Base-by-base conservation (phyloP, 2,329 filamentous ascomycete species). In the Colletotrichum lini region DNA sequence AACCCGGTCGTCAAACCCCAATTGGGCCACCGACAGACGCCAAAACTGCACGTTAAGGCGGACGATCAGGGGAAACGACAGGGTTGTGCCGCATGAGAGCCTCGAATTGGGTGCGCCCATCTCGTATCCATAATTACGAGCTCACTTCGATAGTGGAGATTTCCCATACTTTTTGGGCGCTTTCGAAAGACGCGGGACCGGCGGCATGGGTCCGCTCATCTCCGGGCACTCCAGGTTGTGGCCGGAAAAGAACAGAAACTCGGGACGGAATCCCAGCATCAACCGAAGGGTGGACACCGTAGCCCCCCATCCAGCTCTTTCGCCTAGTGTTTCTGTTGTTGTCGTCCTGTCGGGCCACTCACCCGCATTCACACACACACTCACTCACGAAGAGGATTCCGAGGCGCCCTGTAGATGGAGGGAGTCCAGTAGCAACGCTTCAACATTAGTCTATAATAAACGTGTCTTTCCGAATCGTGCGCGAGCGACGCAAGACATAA, bases 401-500 rank as follows among this genome's bases (percentile, higher is more conserved):
- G 15, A 58, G 68, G 21, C 58, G 68, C 30, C 52, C 21, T 53
- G 40, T 63, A 71, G 30, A 38, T 71, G 68, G 68, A 71, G 68
- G 68, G 68, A 68, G 68, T 71, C 68, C 68, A 71, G 68, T 71
- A 71, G 68, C 68, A 71, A 71, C 57, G 65, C 68, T 68, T 71
- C 68, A 54, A 62, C 26, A 71, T 67, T 71, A 71, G 38, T 71
- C 68, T 71, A 71, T 58, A 67, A 71, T 58, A 67, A 57, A 42
- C 58, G 21, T 62, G 10, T 35, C 30, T 35, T 53, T 69, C 12
- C 54, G 57, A 65, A 53, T 59, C 52, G 58, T 56, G 52, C 64
- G 57, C 52, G 59, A 52, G 45, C 68, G 16, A 68, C 65, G 68
- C 68, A 45, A 63, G 65, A 71, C 68, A 58, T 62, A 15, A 53